Percentiles rank a stretch among this genome's conserved stretches.
Conservation (phyloP, 345 rosid genomes). For the Populus davidiana region DNA sequence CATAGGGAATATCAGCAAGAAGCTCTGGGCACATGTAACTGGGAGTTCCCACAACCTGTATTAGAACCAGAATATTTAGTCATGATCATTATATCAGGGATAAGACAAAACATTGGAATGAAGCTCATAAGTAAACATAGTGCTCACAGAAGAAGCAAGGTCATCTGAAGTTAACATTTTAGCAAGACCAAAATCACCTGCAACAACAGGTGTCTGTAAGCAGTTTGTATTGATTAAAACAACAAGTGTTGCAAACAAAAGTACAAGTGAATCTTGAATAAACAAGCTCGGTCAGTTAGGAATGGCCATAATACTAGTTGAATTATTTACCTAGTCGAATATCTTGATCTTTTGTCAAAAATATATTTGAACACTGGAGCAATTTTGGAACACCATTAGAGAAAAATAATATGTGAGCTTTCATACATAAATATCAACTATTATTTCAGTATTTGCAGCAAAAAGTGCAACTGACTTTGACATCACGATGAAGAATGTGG, state of each 20-base stretch:
- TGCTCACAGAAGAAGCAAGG: constrained; percentile 90
- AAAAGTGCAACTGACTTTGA: constrained; percentile 58
- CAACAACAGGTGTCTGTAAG: constrained; percentile 9
- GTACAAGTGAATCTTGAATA: background rate
- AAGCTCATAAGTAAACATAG: constrained; percentile 2
- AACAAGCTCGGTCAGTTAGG: background rate
- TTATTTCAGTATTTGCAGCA: background rate
- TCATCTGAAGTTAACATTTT: constrained; percentile 94
- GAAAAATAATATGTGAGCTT: background rate
- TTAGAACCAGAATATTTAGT: constrained; percentile 7
- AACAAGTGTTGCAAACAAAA: constrained; percentile 12
- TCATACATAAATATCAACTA: background rate
- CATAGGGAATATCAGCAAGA: constrained; percentile 97
- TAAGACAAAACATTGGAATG: constrained; percentile 6
- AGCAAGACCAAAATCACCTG: constrained; percentile 87
- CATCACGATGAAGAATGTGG: constrained; percentile 98
- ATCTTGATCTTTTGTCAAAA: constrained; percentile 81
- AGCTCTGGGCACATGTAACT: constrained; percentile 99
- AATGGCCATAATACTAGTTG: background rate
- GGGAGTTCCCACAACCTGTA: constrained; percentile 95
- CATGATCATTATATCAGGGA: constrained; percentile 5
- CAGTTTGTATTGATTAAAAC: background rate
- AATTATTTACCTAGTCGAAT: constrained; percentile 76
- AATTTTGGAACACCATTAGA: constrained; percentile 23
- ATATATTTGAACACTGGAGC: constrained; percentile 89